phyloP scores from a whole-genome alignment of 2,329 filamentous ascomycete genomes.

The Hypomyces perniciosus region DNA sequence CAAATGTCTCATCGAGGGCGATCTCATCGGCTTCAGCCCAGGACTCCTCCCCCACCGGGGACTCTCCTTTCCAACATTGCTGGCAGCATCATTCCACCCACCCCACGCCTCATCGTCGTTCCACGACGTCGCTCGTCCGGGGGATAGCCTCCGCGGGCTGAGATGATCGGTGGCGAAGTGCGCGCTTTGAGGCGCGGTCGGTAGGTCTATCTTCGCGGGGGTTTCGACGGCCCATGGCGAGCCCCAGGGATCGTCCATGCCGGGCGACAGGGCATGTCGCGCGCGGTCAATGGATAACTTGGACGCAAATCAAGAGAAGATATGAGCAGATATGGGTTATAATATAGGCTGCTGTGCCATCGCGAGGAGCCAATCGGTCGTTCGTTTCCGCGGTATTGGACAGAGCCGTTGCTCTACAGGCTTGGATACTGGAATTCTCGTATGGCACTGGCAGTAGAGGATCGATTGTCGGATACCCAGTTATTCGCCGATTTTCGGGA shows the following conservation, averaged over 20 bases:
- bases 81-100: slow-evolving; percentile 26
- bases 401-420: no score
- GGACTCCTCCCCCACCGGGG: slow-evolving; percentile 29
- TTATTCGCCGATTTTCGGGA: no score
- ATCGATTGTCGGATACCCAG: no score
- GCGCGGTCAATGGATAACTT: background rate
- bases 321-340: background rate
- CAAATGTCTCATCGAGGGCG: slow-evolving; percentile 19
- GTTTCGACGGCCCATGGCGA: slow-evolving; percentile 49
- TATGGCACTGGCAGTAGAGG: no score
- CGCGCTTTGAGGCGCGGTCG: slow-evolving; percentile 26
- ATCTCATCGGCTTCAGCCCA: slow-evolving; percentile 23
- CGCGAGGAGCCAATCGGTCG: background rate
- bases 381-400: no score
- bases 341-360: slow-evolving; percentile 1
- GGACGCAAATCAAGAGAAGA: background rate
- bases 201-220: slow-evolving; percentile 31
- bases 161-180: slow-evolving; percentile 24
- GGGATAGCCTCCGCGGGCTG: slow-evolving; percentile 20
- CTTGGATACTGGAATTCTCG: no score
- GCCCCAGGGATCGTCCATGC: slow-evolving; percentile 59
- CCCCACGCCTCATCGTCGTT: slow-evolving; percentile 29
- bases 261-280: slow-evolving; percentile 30
- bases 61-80: slow-evolving; percentile 17
- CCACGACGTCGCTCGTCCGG: slow-evolving; percentile 21